A percentile compares a stretch with the other conserved stretches of the same genome.
Evolutionary conservation across 805 yeast species (phyloP).

Genomic region (Yarrowia sp.): DNA sequence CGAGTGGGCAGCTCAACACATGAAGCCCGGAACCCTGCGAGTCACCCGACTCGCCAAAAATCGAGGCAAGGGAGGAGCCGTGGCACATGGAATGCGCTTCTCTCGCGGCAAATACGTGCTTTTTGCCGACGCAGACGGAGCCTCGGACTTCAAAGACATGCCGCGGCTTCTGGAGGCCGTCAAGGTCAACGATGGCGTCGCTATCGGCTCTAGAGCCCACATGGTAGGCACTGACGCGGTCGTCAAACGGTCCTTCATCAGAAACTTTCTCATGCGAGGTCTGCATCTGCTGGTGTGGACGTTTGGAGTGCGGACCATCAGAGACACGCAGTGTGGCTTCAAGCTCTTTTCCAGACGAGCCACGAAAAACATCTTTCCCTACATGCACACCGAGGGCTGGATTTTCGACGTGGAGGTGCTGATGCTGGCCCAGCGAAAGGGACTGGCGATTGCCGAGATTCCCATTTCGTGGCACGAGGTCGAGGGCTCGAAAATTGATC

Average conservation of each 20-base stretch:
- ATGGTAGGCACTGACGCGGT: slow-evolving; percentile 96
- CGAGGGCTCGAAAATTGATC: slow-evolving; percentile 87
- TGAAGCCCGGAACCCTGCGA: slow-evolving; percentile 60
- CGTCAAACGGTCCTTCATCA: slow-evolving; percentile 81
- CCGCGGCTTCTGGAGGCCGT: slow-evolving; percentile 48
- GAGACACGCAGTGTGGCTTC: slow-evolving; percentile 97
- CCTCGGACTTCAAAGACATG: slow-evolving; percentile 74
- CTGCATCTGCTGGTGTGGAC: slow-evolving; percentile 79
- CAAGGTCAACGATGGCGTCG: slow-evolving; percentile 51
- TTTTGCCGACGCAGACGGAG: slow-evolving; percentile 98
- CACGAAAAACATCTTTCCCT: slow-evolving; percentile 66
- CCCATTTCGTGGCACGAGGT: slow-evolving; percentile 97
- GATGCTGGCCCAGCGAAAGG: slow-evolving; percentile 70
- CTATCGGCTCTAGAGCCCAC: slow-evolving; percentile 93
- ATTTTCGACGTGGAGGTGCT: slow-evolving; percentile 94
- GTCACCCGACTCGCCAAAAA: slow-evolving; percentile 68
- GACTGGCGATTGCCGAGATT: slow-evolving; percentile 66
- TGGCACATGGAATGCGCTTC: slow-evolving; percentile 82
- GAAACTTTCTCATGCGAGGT: slow-evolving; percentile 91
- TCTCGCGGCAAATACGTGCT: slow-evolving; percentile 68
- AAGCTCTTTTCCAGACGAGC: slow-evolving; percentile 80
- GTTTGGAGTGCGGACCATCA: slow-evolving; percentile 81
- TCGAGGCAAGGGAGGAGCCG: slow-evolving; percentile 97
- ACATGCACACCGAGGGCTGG: slow-evolving; percentile 97
- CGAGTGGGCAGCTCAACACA: slow-evolving; percentile 48